Base-by-base conservation (phyloP, 2,329 filamentous ascomycete species). In the Colletotrichum somersetense region DNA sequence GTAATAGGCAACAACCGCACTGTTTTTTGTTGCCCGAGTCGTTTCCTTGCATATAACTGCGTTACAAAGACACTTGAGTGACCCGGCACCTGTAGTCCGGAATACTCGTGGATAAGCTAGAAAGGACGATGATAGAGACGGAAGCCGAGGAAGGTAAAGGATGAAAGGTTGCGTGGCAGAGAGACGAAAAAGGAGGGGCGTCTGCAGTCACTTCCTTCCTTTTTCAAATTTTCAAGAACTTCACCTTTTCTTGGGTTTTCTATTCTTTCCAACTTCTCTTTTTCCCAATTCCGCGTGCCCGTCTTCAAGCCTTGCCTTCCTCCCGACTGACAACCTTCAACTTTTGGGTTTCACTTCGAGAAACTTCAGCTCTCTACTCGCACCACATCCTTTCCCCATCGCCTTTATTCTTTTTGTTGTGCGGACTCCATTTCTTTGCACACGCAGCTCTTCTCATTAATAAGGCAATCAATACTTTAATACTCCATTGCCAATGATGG, bases 391-490 rank as follows among this genome's bases (percentile, higher is more conserved):
- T 7, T 12, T 35, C 38, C 4, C 11, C 5, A 8, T 11, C 33
- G 1, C 16, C n/a, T 55, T 38, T 12, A 7, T 35, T 23, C 2
- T n/a, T 23, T 3, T 23, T 23, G 4, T 5, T 38, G 7, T 38
- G 1, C 35, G 3, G 2, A 11, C 35, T 38, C 6, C 18, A 14
- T 38, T 38, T 23, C 33, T 57, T 38, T 23, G 1, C 5, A 5
- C 5, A 1, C 1, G 16, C 11, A 5, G 8, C 46, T 3, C 1
- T 14, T 8, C 5, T n/a, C 20, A 23, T 26, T 11, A 1, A 3
- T 4, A 26, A 40, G 7, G 20, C 2, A 12, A 4, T 16, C 3
- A n/a, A n/a, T 44, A 7, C 4, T 5, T 5, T 12, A 8, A 18
- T 30, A 5, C 18, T 1, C 3, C 6, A 7, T 26, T 1, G 23